Percentiles rank a stretch among this genome's conserved stretches.
Evolutionary conservation across 345 rosid genomes (phyloP).

Genomic region (Psidium guajava): DNA sequence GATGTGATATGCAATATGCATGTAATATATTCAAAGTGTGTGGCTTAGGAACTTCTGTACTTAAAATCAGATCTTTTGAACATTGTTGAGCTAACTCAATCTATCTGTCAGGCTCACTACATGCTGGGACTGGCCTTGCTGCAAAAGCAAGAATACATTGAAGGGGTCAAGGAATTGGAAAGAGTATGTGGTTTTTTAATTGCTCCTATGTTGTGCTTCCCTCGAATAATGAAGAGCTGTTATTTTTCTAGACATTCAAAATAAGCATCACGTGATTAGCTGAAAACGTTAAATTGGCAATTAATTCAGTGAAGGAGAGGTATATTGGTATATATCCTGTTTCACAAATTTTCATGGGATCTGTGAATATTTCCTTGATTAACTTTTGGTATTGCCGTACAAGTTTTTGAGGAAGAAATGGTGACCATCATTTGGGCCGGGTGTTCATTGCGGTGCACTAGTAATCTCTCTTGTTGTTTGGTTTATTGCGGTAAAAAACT

Average conservation of each 20-base stretch:
- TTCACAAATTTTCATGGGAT: neutral
- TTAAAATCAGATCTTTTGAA: neutral
- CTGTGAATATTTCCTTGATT: neutral
- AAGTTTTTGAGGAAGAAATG: neutral
- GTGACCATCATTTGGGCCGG: neutral
- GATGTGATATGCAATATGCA: neutral
- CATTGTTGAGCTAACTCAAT: neutral
- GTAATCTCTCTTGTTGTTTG: neutral
- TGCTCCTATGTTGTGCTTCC: neutral
- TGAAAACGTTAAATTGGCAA: neutral
- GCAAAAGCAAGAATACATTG: constrained; percentile 30
- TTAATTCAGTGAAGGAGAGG: neutral
- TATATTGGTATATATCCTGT: neutral
- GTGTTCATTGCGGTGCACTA: neutral
- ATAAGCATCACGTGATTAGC: neutral
- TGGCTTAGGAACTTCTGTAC: neutral
- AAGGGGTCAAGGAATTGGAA: constrained; percentile 62
- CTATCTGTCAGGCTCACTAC: constrained; percentile 58
- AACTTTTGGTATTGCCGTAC: neutral
- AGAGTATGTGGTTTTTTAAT: constrained; percentile 29
- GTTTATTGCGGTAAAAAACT: neutral
- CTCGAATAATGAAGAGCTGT: neutral
- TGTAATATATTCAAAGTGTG: neutral
- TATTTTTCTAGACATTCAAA: neutral
- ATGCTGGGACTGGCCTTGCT: constrained; percentile 81